phyloP scores from a whole-genome alignment of 305 asterid genomes.

The Fraxinus sp. region DNA sequence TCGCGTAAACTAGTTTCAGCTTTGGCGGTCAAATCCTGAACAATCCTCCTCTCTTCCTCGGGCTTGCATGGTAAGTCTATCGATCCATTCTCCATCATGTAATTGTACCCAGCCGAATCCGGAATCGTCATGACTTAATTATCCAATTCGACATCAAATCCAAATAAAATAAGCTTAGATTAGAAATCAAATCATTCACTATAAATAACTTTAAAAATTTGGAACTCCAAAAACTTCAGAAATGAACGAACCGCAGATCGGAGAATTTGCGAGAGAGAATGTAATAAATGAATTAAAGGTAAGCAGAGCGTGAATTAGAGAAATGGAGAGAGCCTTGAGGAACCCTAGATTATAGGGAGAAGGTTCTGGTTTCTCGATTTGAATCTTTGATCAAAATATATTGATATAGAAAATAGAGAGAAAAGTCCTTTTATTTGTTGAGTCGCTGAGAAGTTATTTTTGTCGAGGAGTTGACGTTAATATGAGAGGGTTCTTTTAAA shows the following conservation, averaged over 20 bases:
- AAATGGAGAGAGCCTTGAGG: conserved; percentile 1
- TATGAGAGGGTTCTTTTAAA: neutral
- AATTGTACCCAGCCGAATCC: conserved; percentile 58
- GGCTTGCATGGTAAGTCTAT: conserved; percentile 83
- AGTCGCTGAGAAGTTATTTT: neutral
- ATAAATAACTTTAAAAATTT: neutral
- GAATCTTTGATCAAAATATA: conserved; percentile 14
- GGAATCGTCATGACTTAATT: conserved; percentile 77
- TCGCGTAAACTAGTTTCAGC: conserved; percentile 68
- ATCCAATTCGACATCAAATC: conserved; percentile 7
- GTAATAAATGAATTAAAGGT: neutral
- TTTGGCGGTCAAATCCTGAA: conserved; percentile 54
- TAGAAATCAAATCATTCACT: neutral
- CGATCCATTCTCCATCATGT: conserved; percentile 81
- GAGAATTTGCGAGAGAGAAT: conserved; percentile 3
- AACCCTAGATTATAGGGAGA: conserved; percentile 45
- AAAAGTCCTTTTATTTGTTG: neutral
- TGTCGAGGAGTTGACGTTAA: neutral
- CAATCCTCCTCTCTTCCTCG: conserved; percentile 70
- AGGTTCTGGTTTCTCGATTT: conserved; percentile 12
- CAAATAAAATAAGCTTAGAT: neutral
- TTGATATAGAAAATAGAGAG: conserved; percentile 21
- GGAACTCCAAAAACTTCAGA: neutral
- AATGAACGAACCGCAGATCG: conserved; percentile 35
- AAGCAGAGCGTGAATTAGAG: conserved; percentile 10